Evolutionary conservation across 192 early-diverging fungal species (phyloP).

Genomic region (Allomyces macrogynus): DNA sequence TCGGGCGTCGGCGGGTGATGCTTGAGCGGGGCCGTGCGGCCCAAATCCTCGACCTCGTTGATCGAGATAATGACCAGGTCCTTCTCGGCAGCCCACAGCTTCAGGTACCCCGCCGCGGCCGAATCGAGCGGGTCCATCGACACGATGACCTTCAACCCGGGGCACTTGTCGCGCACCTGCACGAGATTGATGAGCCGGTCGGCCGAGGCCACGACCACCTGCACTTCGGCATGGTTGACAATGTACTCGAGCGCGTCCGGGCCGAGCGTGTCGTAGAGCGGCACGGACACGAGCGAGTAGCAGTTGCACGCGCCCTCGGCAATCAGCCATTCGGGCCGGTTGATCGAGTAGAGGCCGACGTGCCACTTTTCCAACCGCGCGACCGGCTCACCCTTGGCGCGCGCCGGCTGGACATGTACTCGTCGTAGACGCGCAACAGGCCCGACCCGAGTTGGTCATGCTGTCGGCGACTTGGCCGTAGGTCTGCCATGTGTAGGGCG

Average conservation of each 20-base stretch:
- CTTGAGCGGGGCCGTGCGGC: conserved; percentile 24
- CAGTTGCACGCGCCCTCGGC: conserved; percentile 40
- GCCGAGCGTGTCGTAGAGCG: conserved; percentile 80
- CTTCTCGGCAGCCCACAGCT: conserved; percentile 41
- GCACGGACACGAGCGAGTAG: conserved; percentile 44
- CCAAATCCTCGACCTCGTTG: conserved; percentile 33
- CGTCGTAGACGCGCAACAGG: conserved; percentile 18
- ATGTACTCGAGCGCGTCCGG: conserved; percentile 65
- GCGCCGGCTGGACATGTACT: background rate
- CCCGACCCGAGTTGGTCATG: conserved; percentile 45
- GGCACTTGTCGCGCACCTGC: conserved; percentile 32
- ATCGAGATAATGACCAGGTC: conserved; percentile 37
- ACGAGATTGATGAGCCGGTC: conserved; percentile 37
- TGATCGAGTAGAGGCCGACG: conserved; percentile 49
- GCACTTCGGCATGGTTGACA: conserved; percentile 61
- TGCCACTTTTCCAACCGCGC: conserved; percentile 7
- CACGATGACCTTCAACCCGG: conserved; percentile 48
- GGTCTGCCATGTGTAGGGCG: conserved; percentile 42
- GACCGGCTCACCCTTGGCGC: too few species aligned
- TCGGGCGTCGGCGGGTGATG: conserved; percentile 35
- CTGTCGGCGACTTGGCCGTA: conserved; percentile 41
- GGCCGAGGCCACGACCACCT: conserved; percentile 38
- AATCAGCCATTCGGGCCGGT: conserved; percentile 61
- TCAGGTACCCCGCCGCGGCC: conserved; percentile 7
- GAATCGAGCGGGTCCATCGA: conserved; percentile 44